Percentiles rank a stretch among this genome's conserved stretches.
Evolutionary conservation across 2,329 filamentous ascomycete genomes (phyloP).

Genomic region (Mycocentrospora acerina): DNA sequence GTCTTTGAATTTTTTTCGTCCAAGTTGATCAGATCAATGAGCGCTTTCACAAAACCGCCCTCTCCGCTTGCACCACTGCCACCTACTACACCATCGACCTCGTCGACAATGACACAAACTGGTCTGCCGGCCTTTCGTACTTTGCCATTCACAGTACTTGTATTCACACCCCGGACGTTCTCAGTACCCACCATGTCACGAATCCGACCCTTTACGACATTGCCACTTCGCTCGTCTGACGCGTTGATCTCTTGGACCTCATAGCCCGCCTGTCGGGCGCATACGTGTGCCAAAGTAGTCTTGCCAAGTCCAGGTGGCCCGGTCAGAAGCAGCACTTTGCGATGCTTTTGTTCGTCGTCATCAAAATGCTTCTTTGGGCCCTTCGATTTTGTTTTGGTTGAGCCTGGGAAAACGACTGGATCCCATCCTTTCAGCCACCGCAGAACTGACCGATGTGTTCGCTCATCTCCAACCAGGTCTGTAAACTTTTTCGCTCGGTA

Average conservation of each 20-base stretch:
- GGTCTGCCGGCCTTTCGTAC: conserved; percentile 75
- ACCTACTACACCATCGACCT: conserved; percentile 90
- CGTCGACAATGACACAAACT: conserved; percentile 91
- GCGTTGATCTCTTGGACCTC: conserved; percentile 98
- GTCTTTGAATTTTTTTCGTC: conserved; percentile 76
- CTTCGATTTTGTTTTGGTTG: conserved; percentile 59
- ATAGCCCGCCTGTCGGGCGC: conserved; percentile 91
- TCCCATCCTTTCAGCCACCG: conserved; percentile 97
- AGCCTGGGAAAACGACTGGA: conserved; percentile 82
- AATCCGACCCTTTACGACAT: conserved; percentile 89
- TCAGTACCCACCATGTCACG: conserved; percentile 91
- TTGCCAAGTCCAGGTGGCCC: conserved; percentile 93
- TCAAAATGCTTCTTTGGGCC: conserved; percentile 49
- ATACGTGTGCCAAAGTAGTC: conserved; percentile 94
- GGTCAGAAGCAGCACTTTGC: conserved; percentile 86
- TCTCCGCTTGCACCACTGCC: conserved; percentile 71
- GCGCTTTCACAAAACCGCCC: conserved; percentile 90
- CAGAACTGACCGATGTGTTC: conserved; percentile 86
- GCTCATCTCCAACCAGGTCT: conserved; percentile 90
- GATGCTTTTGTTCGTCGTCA: conserved; percentile 73
- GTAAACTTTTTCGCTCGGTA: conserved; percentile 91
- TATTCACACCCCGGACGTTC: conserved; percentile 75
- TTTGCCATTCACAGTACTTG: conserved; percentile 55
- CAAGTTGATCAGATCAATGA: conserved; percentile 83
- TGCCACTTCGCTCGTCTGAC: conserved; percentile 86